Conservation (phyloP, 2,329 filamentous ascomycete species). For the Penicillium sp. region DNA sequence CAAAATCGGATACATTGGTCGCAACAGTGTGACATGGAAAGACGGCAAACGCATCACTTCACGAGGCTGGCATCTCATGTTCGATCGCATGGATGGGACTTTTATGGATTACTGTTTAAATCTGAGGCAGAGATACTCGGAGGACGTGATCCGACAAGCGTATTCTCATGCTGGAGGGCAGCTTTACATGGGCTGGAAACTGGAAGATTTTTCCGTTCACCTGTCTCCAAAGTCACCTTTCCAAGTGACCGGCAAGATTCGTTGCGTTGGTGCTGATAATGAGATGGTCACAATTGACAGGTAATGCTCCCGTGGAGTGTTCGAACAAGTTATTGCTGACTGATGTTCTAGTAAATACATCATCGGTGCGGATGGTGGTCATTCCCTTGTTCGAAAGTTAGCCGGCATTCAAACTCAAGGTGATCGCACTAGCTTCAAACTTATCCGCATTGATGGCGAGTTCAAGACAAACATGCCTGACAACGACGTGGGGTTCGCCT, state of each 20-base stretch:
- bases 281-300: background rate
- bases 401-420: background rate
- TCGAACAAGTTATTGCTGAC: background rate
- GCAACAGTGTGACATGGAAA: background rate
- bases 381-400: background rate
- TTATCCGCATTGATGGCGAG: background rate
- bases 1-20: background rate
- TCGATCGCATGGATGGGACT: background rate
- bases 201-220: background rate
- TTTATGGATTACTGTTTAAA: background rate
- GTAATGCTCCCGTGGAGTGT: background rate
- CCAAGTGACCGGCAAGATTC: background rate
- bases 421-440: background rate
- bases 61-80: background rate
- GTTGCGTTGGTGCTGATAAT: background rate
- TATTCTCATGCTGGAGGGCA: background rate
- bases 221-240: background rate
- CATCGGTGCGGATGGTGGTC: background rate
- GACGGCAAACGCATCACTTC: background rate
- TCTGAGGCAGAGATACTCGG: background rate
- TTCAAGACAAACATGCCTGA: background rate
- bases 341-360: background rate
- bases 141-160: background rate
- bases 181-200: background rate
- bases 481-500: background rate